These are phyloP conservation scores for Tylopilus sp. DNA, from an alignment of 768 basidiomycete genomes.

Conservation along the genomic window DNA sequence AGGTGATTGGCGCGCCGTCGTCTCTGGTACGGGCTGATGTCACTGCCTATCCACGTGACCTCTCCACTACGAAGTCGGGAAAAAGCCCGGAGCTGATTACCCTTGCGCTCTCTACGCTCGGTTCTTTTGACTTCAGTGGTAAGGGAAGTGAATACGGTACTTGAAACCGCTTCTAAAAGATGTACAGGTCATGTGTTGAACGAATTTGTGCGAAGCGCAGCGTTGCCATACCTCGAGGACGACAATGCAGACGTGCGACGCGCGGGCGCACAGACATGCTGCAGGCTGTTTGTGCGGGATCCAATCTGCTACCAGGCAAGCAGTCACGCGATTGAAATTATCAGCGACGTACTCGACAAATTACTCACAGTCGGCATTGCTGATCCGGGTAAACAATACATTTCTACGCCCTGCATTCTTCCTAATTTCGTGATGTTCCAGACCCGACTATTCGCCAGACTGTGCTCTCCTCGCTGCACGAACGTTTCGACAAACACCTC, in stretches of 20 bases:
- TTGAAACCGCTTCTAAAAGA: constrained; percentile 12
- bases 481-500: constrained; percentile 94
- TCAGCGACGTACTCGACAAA: constrained; percentile 97
- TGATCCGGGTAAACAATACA: constrained; percentile 69
- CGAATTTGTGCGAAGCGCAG: constrained; percentile 91
- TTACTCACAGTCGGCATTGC: constrained; percentile 92
- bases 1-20: constrained; percentile 81
- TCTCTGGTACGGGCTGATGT: constrained; percentile 55
- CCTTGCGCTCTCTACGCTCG: constrained; percentile 82
- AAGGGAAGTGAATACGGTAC: constrained; percentile 13
- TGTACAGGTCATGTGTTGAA: constrained; percentile 81
- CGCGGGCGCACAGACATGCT: constrained; percentile 90
- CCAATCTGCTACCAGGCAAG: constrained; percentile 96
- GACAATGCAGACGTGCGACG: constrained; percentile 84
- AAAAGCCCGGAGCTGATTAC: constrained; percentile 70
- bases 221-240: constrained; percentile 90
- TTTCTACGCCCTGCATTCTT: constrained; percentile 2
- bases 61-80: constrained; percentile 49
- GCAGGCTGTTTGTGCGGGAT: constrained; percentile 87
- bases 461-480: constrained; percentile 83
- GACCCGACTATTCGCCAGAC: constrained; percentile 82
- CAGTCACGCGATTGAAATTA: constrained; percentile 93
- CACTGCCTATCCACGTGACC: constrained; percentile 45
- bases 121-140: constrained; percentile 94
- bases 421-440: background rate